Base-by-base conservation (phyloP, 1,284 basidiomycete species). In the Heterobasidion occidentale region DNA sequence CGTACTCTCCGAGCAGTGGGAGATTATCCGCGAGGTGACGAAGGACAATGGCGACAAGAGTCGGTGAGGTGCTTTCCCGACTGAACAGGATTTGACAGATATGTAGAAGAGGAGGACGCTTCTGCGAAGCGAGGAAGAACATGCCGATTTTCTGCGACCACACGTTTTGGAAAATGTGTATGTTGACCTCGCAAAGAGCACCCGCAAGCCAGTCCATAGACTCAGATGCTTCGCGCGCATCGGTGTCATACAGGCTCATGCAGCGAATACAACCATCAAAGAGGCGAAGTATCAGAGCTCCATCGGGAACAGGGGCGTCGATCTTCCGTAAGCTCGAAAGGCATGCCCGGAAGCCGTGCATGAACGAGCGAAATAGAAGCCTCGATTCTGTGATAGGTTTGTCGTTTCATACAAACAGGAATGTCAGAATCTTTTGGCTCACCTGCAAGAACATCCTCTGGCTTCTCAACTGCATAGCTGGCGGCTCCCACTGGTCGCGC, bases 151-250 rank as follows among this genome's bases (percentile, higher is more conserved):
- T 91, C 66, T 84, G 86, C 44, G 89, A 92, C 94, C 91, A 97
- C 20, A 97, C 89, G 70, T 97, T 93, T 67, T 95, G 90, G 70
- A 97, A 95, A 59, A 94, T 87, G 66, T 96, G 90, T 5, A 91
- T 77, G 67, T 97, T 91, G 61, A 94, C 82, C 65, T 94, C 90
- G 46, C 84, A 71, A 44, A 96, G 81, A 55, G 89, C 86, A 42
- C 82, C 78, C 5, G 84, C 86, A 58, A 99, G 85, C 75, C 88
- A 85, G 59, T 99, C 96, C 68, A 95, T 83, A 14, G 88, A 85
- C 65, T 97, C 94, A 58, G 86, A 91, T 58, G 89, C 86, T 61
- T 98, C 94, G 52, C 87, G 83, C 46, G 83, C 79, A 61, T 95
- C 90, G 8, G 82, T 77, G 63, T 98, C 94, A 68, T 92, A 93